Base-by-base conservation (phyloP, 257 asterid genomes). In the Capsicum baccatum region DNA sequence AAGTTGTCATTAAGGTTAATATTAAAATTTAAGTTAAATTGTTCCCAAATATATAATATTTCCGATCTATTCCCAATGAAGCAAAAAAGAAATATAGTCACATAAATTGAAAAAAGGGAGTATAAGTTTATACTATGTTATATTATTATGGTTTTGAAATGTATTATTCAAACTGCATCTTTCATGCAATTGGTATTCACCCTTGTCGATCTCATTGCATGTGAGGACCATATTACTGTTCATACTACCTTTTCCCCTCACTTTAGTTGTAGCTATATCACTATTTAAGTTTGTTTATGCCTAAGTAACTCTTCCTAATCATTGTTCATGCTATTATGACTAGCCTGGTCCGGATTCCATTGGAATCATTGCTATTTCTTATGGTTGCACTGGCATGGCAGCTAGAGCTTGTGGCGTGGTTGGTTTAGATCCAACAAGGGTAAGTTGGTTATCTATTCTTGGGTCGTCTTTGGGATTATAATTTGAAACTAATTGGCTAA, bases 371-470 rank as follows among this genome's bases (percentile, higher is more conserved):
- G 88, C 93, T 71, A 90, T 90, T 89, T 90, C 92, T 87, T 92
- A 87, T 58, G 89, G 93, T 83, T 87, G 93, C 91, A 92, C 97
- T 86, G 98, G 99, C 57, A 94, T 93, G 88, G 98, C 98, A 87
- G 98, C 97, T 87, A 85, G 98, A 91, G 98, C 97, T 81, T 94
- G 97, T 79, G 98, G 98, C 90, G 93, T 94, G 83, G 97, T 94
- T 86, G 97, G 98, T 87, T 90, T 94, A 62, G 98, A 94, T 88
- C 98, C 98, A 83, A 91, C 96, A 70, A 88, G 98, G 91, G 98
- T 94, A 90, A 84, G 93, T 83, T 79, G 21, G 68, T 62, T 64
- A 39, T 56, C 4, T 8, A 14, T 3, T 79, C 82, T 56, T 33
- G 6, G 39, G 3, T 42, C 63, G 66, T 10, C 48, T 39, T 47